A percentile compares a stretch with the other conserved stretches of the same genome.
These are phyloP conservation scores for Trichophyton benhamiae DNA, from an alignment of 2,329 filamentous ascomycete genomes.

Conservation along the genomic window DNA sequence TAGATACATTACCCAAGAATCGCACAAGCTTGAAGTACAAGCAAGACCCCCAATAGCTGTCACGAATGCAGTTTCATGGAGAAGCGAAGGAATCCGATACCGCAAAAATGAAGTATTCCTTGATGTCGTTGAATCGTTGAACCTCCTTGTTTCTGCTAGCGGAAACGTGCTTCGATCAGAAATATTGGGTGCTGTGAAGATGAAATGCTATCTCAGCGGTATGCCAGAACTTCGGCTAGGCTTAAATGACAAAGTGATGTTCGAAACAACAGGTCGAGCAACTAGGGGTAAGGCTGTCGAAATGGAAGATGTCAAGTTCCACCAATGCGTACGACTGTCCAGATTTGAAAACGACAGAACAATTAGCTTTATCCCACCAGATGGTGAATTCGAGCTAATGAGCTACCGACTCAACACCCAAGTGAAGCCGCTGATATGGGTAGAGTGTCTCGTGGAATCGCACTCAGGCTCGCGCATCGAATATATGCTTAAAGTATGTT, in stretches of 20 bases:
- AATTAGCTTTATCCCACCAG: constrained; percentile 96
- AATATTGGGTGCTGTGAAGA: constrained; percentile 93
- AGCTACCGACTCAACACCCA: constrained; percentile 97
- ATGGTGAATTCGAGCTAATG: constrained; percentile 99
- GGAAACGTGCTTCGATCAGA: constrained; percentile 93
- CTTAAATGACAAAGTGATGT: constrained; percentile 99
- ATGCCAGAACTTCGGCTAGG: constrained; percentile 94
- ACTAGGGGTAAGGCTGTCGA: constrained; percentile 94
- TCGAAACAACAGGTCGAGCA: constrained; percentile 88
- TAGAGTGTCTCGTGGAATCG: constrained; percentile 92
- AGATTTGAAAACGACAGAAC: constrained; percentile 97
- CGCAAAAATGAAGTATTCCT: constrained; percentile 99
- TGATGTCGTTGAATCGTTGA: constrained; percentile 91
- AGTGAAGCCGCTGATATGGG: constrained; percentile 97
- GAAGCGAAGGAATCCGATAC: constrained; percentile 94
- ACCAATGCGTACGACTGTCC: constrained; percentile 90
- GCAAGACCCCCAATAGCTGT: constrained; percentile 93
- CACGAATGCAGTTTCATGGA: constrained; percentile 95
- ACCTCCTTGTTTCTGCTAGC: constrained; percentile 84
- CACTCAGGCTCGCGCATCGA: constrained; percentile 93
- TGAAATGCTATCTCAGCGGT: constrained; percentile 98
- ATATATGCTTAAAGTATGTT: constrained; percentile 79
- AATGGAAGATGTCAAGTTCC: constrained; percentile 99
- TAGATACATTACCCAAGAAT: constrained; percentile 94
- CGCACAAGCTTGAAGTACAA: constrained; percentile 94